These are phyloP conservation scores for Entomortierella chlamydospora DNA, from an alignment of 192 early-diverging fungal species.

Conservation along the genomic window DNA sequence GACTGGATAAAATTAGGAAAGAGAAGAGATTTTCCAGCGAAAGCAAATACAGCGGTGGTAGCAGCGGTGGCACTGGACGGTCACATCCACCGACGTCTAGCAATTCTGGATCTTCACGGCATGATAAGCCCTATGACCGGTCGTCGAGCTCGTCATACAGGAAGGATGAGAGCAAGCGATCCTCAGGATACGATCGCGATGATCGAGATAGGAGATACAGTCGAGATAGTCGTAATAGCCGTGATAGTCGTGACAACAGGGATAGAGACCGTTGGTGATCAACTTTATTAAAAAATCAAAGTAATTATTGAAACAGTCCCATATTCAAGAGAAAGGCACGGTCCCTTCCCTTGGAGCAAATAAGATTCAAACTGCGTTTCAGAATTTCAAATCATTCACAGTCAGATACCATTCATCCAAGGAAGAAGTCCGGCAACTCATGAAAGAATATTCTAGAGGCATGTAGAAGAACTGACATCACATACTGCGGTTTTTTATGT, in stretches of 20 bases:
- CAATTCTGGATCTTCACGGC: background rate
- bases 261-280: conserved; percentile 10
- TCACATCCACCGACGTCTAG: too few species aligned
- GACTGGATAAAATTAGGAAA: conserved; percentile 25
- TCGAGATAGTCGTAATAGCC: background rate
- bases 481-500: too few species aligned
- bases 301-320: too few species aligned
- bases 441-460: too few species aligned
- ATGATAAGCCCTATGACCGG: conserved; percentile 14
- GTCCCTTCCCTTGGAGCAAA: too few species aligned
- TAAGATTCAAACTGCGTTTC: too few species aligned
- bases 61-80: background rate
- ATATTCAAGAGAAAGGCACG: too few species aligned
- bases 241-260: conserved; percentile 11
- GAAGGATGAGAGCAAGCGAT: conserved; percentile 15
- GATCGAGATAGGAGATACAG: background rate
- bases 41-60: background rate
- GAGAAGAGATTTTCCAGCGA: background rate
- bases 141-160: conserved; percentile 13
- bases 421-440: too few species aligned
- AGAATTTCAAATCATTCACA: too few species aligned
- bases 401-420: too few species aligned
- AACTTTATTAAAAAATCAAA: background rate
- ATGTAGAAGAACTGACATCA: too few species aligned
- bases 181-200: conserved; percentile 17